Base-by-base conservation (phyloP, 768 basidiomycete genomes). In the Phylloporus sp. region DNA sequence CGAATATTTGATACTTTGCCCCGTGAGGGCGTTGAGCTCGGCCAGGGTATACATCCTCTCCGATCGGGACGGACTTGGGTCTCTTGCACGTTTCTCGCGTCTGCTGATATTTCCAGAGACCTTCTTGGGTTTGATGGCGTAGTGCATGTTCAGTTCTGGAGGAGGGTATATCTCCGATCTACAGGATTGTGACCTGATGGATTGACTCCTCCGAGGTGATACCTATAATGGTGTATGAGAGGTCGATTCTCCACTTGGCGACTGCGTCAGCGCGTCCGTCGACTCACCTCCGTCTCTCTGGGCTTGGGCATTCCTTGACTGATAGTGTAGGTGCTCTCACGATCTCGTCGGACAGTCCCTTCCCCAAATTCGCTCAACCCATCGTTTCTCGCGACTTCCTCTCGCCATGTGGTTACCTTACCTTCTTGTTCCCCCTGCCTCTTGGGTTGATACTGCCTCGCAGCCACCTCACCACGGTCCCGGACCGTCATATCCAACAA, bases 361-460 rank as follows among this genome's bases (percentile, higher is more conserved):
- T 42, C 60, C 33, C 63, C 64, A 23, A 57, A 55, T 21, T 65
- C 65, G 31, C 52, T 49, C 35, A 26, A 29, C 33, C n/a, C 44
- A 26, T 58, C 65, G 42, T 73, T 70, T 42, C 68, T 62, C 5
- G 74, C 72, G 0, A 78, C 75, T 35, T 76, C 73, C 55, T 81
- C 76, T 27, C 79, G 66, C 81, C 81, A 83, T 9, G 70, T 71
- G 20, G 69, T 73, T 44, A 83, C 74, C 38, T 76, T 78, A 6
- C 53, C 52, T 20, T 47, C 61, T 14, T 41, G 50, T 17, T 32
- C 58, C 10, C 42, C 46, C 46, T 53, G 48, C 61, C 52, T 45
- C 53, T 26, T 48, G 3, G 46, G 31, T 21, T 48, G 49, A 22
- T 50, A 21, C 27, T 42, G 45, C 23, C 31, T 48, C 36, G 50